phyloP scores from a whole-genome alignment of 2,329 filamentous ascomycete genomes.

The Drechslerella stenobrocha region DNA sequence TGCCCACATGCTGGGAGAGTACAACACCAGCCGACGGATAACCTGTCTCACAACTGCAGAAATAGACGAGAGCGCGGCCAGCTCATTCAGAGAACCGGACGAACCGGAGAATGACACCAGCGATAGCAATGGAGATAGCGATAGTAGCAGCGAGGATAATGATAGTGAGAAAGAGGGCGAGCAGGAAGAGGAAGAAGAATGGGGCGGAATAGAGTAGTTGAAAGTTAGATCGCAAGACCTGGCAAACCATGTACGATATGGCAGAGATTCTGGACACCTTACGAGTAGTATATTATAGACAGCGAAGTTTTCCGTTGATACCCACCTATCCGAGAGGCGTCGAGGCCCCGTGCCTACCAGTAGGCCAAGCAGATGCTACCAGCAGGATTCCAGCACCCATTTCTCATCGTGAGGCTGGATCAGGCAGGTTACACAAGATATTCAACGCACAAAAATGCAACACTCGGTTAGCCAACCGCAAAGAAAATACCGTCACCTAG shows the following conservation, averaged over 20 bases:
- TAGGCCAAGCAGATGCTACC: too few relatives aligned
- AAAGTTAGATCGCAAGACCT: background rate
- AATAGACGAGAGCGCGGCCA: slow-evolving; percentile 30
- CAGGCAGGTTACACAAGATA: too few relatives aligned
- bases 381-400: too few relatives aligned
- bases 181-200: slow-evolving; percentile 29
- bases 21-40: slow-evolving; percentile 33
- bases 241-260: background rate
- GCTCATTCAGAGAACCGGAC: background rate
- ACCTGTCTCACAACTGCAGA: slow-evolving; percentile 37
- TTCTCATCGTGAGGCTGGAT: too few relatives aligned
- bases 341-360: too few relatives aligned
- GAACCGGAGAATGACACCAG: slow-evolving; percentile 11
- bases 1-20: slow-evolving; percentile 34
- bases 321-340: too few relatives aligned
- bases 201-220: slow-evolving; percentile 23
- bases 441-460: too few relatives aligned
- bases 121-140: slow-evolving; percentile 17
- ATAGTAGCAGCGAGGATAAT: slow-evolving; percentile 13
- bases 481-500: too few relatives aligned
- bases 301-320: too few relatives aligned
- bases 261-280: too few relatives aligned
- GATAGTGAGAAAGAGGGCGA: slow-evolving; percentile 3
- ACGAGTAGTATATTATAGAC: too few relatives aligned
- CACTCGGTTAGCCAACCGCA: too few relatives aligned